Evolutionary conservation across 2,329 filamentous ascomycete species (phyloP), one percentile per base, ranked within the genome.

Genomic region (Thermoascus crustaceus): DNA sequence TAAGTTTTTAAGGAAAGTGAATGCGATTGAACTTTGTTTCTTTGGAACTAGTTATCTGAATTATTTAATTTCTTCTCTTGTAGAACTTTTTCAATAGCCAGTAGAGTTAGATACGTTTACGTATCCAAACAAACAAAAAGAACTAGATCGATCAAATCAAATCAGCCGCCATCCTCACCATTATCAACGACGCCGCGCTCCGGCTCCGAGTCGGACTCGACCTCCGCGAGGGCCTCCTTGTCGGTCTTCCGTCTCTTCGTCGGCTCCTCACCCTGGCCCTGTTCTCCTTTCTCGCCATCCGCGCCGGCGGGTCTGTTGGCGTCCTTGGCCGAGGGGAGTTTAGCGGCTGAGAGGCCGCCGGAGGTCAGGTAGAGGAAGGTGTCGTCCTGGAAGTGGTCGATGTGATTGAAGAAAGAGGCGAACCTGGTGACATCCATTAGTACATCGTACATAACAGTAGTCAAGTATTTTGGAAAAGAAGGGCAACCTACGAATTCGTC

Each of bases 311-410:
- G 8, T 17, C 20, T 9, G 33, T 23, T 10, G 52, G 62, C n/a
- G n/a, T n/a, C n/a, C n/a, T n/a, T n/a, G n/a, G n/a, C n/a, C n/a
- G n/a, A n/a, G n/a, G n/a, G n/a, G n/a, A n/a, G n/a, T 43, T 73
- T 71, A 0, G 78, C 75, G 5, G 74, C 78, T 24, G 74, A 63
- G 30, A 85, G 68, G 3, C 82, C 82, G 6, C 73, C 76, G 0
- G 81, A 80, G 0, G 81, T 84, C 32, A 84, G 67, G 73, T 82
- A 88, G 30, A 86, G 65, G 66, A 86, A 87, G 54, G 78, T 78
- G 48, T 80, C 75, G 7, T 74, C 75, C 45, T 74, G 73, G 63
- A 81, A 85, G 54, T 80, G 78, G 55, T 88, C 82, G 40, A 87
- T 74, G 59, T 87, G 82, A 54, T 84, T 78, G 65, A 85, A 86